Evolutionary conservation across 768 basidiomycete genomes (phyloP).

Genomic region (Lentinula lateritia): DNA sequence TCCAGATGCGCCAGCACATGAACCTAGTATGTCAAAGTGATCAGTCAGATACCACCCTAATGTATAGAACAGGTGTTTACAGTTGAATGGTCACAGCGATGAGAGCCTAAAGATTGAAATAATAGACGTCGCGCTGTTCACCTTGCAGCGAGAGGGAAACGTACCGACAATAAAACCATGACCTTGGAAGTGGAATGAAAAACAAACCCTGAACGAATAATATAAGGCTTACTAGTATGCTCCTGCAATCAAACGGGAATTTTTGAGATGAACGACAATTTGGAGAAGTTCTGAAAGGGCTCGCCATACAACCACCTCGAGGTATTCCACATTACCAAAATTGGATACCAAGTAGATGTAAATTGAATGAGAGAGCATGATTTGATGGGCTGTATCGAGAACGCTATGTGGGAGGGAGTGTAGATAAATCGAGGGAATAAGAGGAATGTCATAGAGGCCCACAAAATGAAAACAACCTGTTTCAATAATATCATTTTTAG

Average conservation of each 20-base stretch:
- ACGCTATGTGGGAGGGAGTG: background rate
- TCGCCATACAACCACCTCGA: slow-evolving; percentile 1
- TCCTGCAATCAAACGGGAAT: background rate
- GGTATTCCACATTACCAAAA: background rate
- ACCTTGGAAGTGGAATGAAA: background rate
- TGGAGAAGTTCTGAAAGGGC: too few species aligned
- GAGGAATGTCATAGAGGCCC: background rate
- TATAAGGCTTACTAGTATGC: background rate
- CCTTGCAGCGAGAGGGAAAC: background rate
- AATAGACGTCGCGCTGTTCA: background rate
- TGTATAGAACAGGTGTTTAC: background rate
- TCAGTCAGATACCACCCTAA: background rate
- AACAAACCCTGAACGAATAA: background rate
- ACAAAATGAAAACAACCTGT: slow-evolving; percentile 5
- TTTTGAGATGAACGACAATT: background rate
- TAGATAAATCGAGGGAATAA: background rate
- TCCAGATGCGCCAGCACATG: slow-evolving; percentile 5
- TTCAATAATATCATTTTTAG: background rate
- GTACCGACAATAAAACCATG: slow-evolving; percentile 5
- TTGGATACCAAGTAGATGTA: slow-evolving; percentile 1
- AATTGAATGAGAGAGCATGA: slow-evolving; percentile 2
- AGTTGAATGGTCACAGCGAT: background rate
- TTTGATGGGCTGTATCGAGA: slow-evolving; percentile 2
- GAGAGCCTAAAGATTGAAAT: background rate
- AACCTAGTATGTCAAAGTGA: background rate